Percentiles rank a stretch among this genome's conserved stretches.
phyloP scores from a whole-genome alignment of 2,329 filamentous ascomycete genomes.

The Xylaria arbuscula region DNA sequence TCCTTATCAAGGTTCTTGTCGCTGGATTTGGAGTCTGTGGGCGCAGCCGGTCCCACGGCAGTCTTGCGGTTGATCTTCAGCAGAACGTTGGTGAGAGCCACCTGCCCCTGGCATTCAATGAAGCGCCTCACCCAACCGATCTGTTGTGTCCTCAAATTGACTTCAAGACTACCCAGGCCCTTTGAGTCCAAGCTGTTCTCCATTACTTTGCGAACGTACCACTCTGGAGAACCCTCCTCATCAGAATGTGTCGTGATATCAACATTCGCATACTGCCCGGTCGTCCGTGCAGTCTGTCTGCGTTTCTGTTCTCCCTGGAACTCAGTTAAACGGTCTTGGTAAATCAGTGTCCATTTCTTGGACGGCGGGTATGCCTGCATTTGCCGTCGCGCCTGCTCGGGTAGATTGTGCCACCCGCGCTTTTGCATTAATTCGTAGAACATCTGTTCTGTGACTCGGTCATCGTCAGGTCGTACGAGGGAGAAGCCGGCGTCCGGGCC shows the following conservation, averaged over 20 bases:
- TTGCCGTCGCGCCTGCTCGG: constrained; percentile 91
- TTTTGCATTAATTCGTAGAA: constrained; percentile 97
- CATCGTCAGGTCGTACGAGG: constrained; percentile 80
- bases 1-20: constrained; percentile 90
- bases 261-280: constrained; percentile 75
- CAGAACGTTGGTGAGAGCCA: constrained; percentile 93
- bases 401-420: constrained; percentile 95
- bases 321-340: constrained; percentile 93
- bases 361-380: constrained; percentile 94
- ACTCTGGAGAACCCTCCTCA: constrained; percentile 95
- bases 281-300: constrained; percentile 76
- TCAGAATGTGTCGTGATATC: constrained; percentile 83
- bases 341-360: constrained; percentile 97
- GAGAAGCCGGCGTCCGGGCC: constrained; percentile 63
- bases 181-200: constrained; percentile 93
- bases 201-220: constrained; percentile 97
- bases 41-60: constrained; percentile 75
- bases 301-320: constrained; percentile 95
- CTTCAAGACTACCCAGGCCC: constrained; percentile 90
- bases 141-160: constrained; percentile 94
- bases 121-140: constrained; percentile 98
- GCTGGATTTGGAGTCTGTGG: constrained; percentile 64
- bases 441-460: constrained; percentile 87
- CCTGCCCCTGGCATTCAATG: constrained; percentile 96
- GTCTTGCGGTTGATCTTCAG: constrained; percentile 93